Base-by-base conservation (phyloP, 2,329 filamentous ascomycete genomes). In the Knufia fluminis region DNA sequence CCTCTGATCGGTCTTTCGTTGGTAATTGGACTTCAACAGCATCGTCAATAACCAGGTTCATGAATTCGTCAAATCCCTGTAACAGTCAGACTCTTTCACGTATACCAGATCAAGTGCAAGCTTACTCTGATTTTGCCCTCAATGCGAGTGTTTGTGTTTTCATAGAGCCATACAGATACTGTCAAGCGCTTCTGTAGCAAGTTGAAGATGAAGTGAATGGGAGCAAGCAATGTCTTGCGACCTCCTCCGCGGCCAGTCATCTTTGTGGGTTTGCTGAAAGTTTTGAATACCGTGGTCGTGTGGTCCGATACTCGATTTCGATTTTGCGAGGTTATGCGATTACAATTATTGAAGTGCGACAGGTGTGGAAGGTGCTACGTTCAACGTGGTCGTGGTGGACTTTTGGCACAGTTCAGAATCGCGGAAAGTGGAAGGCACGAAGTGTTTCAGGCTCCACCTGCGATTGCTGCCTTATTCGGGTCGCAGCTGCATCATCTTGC, bases 61-160 rank as follows among this genome's bases (percentile, higher is more conserved):
- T 96, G 72, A 97, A 98, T 69, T 98, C 92, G 66, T 98, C 92
- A 59, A 98, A 98, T 12, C 92, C 90, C 89, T 95, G n/a, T 38
- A 28, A 20, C 2, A 14, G 32, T 57, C 49, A 59, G 55, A 35
- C 40, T 7, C 40, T 33, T 32, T 47, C 31, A 17, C n/a, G 17
- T 41, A n/a, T n/a, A 39, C 23, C n/a, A 39, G 50, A 24, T 17
- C 4, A 41, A 39, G 23, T 31, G 22, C n/a, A 20, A 20, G 68
- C 82, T 56, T 68, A 94, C 91, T 63, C 92, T 80, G 58, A 98
- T 95, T 72, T 91, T 95, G 54, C 92, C 92, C 71, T 97, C 90
- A 63, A 98, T 96, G 53, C 92, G 79, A 64, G 95, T 90, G 12
- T 83, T 82, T 48, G 97, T 75, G 76, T 98, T 92, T 72, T 98